A percentile compares a stretch with the other conserved stretches of the same genome.
phyloP scores from a whole-genome alignment of 2,329 filamentous ascomycete species.

The Zymoseptoria tritici region DNA sequence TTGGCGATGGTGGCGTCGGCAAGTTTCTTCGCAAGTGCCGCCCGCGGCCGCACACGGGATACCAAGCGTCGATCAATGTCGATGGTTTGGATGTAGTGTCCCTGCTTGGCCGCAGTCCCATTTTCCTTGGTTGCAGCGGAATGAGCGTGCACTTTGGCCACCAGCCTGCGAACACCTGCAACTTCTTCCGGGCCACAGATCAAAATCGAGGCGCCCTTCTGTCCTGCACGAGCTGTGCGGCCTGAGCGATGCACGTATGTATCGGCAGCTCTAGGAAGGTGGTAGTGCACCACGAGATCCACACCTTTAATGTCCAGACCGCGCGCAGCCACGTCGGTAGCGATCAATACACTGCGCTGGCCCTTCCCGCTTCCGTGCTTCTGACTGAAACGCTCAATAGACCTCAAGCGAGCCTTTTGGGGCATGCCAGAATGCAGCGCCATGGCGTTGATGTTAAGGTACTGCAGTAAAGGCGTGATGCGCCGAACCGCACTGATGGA shows the following conservation, averaged over 20 bases:
- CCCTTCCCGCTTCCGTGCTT: conserved; percentile 49
- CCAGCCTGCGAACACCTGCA: conserved; percentile 69
- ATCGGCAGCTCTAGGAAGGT: conserved; percentile 84
- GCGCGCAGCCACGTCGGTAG: conserved; percentile 87
- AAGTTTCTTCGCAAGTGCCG: conserved; percentile 76
- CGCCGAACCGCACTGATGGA: conserved; percentile 89
- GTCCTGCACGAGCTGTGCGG: conserved; percentile 77
- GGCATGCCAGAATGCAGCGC: conserved; percentile 89
- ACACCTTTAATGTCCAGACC: conserved; percentile 90
- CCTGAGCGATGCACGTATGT: conserved; percentile 94
- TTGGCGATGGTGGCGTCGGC: conserved; percentile 78
- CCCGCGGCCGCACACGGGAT: conserved; percentile 65
- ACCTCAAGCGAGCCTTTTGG: conserved; percentile 90
- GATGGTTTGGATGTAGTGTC: conserved; percentile 68
- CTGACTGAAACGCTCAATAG: conserved; percentile 69
- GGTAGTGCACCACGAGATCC: conserved; percentile 88
- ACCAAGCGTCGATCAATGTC: conserved; percentile 78
- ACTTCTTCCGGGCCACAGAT: conserved; percentile 91
- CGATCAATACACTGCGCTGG: conserved; percentile 58
- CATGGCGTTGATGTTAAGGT: conserved; percentile 67
- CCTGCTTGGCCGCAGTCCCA: conserved; percentile 39
- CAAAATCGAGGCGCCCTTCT: conserved; percentile 72
- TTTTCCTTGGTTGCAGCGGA: conserved; percentile 38
- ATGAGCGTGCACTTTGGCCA: conserved; percentile 75
- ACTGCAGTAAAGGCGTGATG: conserved; percentile 74